Percentiles rank a stretch among this genome's conserved stretches.
Evolutionary conservation across 1,284 basidiomycete genomes (phyloP).

Genomic region (Mycena sp.): DNA sequence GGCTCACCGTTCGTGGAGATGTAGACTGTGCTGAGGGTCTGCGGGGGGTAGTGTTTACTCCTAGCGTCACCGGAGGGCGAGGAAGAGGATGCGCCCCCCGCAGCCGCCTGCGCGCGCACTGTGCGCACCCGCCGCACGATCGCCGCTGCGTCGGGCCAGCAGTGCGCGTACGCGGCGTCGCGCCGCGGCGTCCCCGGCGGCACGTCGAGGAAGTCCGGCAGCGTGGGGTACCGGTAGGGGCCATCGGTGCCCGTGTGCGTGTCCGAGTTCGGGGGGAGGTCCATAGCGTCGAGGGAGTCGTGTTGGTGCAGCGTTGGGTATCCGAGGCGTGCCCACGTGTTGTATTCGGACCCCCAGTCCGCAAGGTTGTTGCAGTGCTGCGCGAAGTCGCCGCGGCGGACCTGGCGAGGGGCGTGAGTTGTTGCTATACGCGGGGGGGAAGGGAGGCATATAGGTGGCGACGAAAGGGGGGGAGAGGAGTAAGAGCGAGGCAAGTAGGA

Average conservation of each 20-base stretch:
- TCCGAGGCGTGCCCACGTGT: constrained; percentile 18
- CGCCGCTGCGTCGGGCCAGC: constrained; percentile 57
- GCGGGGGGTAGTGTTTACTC: background rate
- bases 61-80: too few species aligned
- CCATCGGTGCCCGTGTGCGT: too few species aligned
- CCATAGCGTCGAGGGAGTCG: constrained; percentile 44
- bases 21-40: constrained; percentile 2
- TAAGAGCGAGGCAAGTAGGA: too few species aligned
- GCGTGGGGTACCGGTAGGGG: constrained; percentile 10
- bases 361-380: constrained; percentile 67
- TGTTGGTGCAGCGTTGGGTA: constrained; percentile 33
- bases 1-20: constrained; percentile 19
- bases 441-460: too few species aligned
- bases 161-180: constrained; percentile 44
- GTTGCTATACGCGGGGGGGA: too few species aligned
- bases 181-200: constrained; percentile 1
- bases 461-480: too few species aligned
- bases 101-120: constrained; percentile 40
- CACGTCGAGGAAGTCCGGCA: constrained; percentile 12
- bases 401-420: too few species aligned
- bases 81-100: constrained; percentile 20
- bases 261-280: constrained; percentile 33
- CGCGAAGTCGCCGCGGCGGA: constrained; percentile 73
- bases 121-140: constrained; percentile 54
- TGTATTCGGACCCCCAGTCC: constrained; percentile 1